Evolutionary conservation across 2,329 filamentous ascomycete genomes (phyloP), one percentile per base, ranked within the genome.

Genomic region (Aphanoascus verrucosus): DNA sequence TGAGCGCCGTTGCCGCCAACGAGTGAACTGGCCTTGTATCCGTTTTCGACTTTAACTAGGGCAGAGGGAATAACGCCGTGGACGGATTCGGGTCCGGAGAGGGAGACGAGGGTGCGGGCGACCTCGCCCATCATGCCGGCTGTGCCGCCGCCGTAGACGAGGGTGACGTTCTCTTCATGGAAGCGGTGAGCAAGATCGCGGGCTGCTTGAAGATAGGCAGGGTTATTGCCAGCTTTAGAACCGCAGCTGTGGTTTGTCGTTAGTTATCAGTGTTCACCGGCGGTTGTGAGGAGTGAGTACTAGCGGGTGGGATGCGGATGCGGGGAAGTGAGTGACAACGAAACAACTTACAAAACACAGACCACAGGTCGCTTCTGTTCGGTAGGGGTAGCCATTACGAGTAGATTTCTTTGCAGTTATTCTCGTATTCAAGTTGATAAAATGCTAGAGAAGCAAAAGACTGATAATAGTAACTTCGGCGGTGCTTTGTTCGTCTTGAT

Each of bases 61-160:
- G 91, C 85, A 49, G 84, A 80, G 4, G 93, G 93, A 63, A 98
- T 96, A 67, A 98, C 86, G 65, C 93, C 93, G 72, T 96, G 91
- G 14, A 97, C 93, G 11, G 85, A 73, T 49, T 82, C 69, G 0
- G 90, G 88, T 2, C 93, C 91, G 4, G 84, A 83, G 58, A 96
- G 81, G 0, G 85, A 77, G 60, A 94, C 88, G 28, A 98, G 82
- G 0, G 88, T 90, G 63, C 84, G 85, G 44, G 93, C 88, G 9
- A 97, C 72, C 67, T 96, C 89, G 65, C 93, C 93, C 93, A 98
- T 98, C 44, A 98, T 79, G 8, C 93, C 93, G 37, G 88, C 82
- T 1, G 91, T 97, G 64, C 93, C 93, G 61, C 93, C 93, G 61
- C 93, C 93, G 70, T 97, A 98, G 59, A 97, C 89, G 42, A 98